Conservation (phyloP, 2,329 filamentous ascomycete species). For the Xylariales sp. region DNA sequence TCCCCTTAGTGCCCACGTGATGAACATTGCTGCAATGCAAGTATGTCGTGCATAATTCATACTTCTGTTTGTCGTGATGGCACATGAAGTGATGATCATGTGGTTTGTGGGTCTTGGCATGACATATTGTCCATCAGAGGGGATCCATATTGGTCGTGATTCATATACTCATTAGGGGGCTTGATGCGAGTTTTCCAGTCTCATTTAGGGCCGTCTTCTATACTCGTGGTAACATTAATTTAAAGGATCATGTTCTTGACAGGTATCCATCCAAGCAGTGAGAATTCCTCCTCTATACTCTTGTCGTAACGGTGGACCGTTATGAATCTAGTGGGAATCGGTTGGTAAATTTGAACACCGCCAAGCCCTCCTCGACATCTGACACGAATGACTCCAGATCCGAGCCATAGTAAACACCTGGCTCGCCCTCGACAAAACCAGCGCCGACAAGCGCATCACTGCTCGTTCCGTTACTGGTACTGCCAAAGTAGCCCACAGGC, state of each 20-base stretch:
- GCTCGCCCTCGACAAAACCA: constrained; percentile 35
- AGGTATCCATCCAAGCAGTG: no score
- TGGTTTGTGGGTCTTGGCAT: constrained; percentile 1
- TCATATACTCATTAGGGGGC: no score
- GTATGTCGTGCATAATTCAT: constrained; percentile 20
- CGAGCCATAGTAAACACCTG: constrained; percentile 36
- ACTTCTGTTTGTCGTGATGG: constrained; percentile 1
- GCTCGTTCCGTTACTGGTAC: constrained; percentile 21
- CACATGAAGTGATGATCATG: constrained; percentile 16
- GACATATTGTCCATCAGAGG: no score
- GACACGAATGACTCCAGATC: constrained; percentile 35
- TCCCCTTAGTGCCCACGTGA: constrained; percentile 15
- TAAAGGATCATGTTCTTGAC: no score
- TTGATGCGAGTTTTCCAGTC: no score
- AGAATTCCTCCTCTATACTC: no score
- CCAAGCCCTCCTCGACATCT: constrained; percentile 53
- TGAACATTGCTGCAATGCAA: constrained; percentile 12
- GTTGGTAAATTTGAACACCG: constrained; percentile 61
- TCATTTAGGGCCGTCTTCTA: no score
- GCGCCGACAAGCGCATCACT: constrained; percentile 41
- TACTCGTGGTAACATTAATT: no score
- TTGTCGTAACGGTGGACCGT: no score
- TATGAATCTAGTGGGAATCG: constrained; percentile 53
- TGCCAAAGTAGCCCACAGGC: constrained; percentile 58
- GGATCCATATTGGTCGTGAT: no score